Evolutionary conservation across 257 asterid genomes (phyloP).

Genomic region (Solanum lycopersicoides): DNA sequence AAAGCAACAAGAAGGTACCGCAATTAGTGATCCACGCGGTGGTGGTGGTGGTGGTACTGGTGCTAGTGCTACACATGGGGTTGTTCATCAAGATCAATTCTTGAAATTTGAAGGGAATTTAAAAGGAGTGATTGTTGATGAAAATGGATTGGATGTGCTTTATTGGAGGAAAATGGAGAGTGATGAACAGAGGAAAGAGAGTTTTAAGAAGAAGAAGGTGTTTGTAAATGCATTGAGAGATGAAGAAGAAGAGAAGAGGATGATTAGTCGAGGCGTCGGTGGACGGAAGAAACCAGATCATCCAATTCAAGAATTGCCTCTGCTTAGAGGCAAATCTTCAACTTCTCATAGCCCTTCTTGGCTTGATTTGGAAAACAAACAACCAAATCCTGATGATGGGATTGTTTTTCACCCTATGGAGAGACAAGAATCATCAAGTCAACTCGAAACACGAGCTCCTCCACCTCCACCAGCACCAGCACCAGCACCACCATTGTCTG

Average conservation of each 20-base stretch:
- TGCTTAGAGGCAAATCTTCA: constrained; percentile 69
- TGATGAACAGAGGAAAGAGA: constrained; percentile 23
- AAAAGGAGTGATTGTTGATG: constrained; percentile 82
- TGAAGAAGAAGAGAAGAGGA: constrained; percentile 39
- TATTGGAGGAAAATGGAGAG: constrained; percentile 67
- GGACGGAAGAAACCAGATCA: constrained; percentile 15
- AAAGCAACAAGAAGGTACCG: background rate
- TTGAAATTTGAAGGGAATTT: constrained; percentile 46
- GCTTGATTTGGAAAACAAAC: constrained; percentile 21
- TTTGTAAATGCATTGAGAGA: constrained; percentile 26
- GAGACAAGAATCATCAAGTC: constrained; percentile 16
- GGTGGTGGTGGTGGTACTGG: background rate
- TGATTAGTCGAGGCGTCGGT: constrained; percentile 14
- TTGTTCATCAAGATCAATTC: constrained; percentile 20
- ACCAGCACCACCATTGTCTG: background rate
- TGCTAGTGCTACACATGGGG: background rate
- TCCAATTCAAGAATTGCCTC: constrained; percentile 47
- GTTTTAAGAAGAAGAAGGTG: constrained; percentile 35
- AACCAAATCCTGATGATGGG: background rate
- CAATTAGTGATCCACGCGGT: background rate
- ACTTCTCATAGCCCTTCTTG: constrained; percentile 57
- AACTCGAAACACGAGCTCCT: constrained; percentile 1
- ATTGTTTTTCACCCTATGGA: constrained; percentile 18
- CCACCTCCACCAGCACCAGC: background rate
- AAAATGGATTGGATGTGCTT: constrained; percentile 81